Evolutionary conservation across 148 eudicot species (phyloP).

Genomic region (Vaccinium macrocarpon): DNA sequence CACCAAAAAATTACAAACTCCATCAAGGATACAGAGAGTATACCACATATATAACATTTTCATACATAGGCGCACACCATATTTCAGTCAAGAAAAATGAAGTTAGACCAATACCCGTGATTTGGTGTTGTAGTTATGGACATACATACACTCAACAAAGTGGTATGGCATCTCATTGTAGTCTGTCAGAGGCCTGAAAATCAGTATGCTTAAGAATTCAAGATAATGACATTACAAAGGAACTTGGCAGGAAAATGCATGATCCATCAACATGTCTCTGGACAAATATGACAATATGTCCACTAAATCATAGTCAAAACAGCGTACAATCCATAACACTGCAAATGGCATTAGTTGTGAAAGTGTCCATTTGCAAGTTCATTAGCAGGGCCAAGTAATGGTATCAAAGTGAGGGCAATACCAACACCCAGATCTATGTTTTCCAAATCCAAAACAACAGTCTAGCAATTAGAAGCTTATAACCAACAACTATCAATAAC

Average conservation of each 20-base stretch:
- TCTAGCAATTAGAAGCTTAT: background rate
- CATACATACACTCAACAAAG: slow-evolving; percentile 73
- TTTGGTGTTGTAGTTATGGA: slow-evolving; percentile 56
- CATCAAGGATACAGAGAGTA: slow-evolving; percentile 8
- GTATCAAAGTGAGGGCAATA: background rate
- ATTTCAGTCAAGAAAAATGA: background rate
- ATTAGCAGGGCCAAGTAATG: background rate
- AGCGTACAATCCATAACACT: background rate
- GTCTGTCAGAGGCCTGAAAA: slow-evolving; percentile 76
- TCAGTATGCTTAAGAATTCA: slow-evolving; percentile 8
- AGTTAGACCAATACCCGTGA: slow-evolving; percentile 46
- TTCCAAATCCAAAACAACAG: background rate
- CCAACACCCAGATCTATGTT: background rate
- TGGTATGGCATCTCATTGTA: slow-evolving; percentile 77
- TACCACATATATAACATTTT: background rate
- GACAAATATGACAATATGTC: background rate
- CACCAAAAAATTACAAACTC: slow-evolving; percentile 13
- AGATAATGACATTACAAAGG: slow-evolving; percentile 1
- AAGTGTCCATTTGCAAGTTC: background rate
- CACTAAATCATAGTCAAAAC: background rate
- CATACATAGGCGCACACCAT: background rate
- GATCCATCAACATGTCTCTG: background rate
- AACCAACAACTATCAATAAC: background rate
- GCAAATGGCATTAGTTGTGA: background rate
- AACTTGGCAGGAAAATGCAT: slow-evolving; percentile 3